These are phyloP conservation scores for Danielia reshetovae DNA, from an alignment of 805 yeast species.

Conservation along the genomic window DNA sequence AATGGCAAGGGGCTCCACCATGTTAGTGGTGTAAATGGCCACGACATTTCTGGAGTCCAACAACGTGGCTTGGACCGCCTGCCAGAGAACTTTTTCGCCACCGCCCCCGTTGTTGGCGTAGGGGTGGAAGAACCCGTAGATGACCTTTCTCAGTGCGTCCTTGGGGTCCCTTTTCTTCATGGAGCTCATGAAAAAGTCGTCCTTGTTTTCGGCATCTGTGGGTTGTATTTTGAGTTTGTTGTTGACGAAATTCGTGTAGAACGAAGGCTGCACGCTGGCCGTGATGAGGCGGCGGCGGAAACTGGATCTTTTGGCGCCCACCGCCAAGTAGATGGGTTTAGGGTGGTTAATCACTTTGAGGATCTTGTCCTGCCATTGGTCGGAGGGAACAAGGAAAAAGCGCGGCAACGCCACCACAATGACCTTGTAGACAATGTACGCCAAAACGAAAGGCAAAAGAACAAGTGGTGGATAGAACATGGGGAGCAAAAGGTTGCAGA, in stretches of 20 bases:
- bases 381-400: conserved; percentile 36
- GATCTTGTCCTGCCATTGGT: conserved; percentile 35
- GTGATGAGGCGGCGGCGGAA: conserved; percentile 34
- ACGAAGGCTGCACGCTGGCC: conserved; percentile 35
- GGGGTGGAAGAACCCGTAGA: conserved; percentile 93
- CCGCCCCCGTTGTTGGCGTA: conserved; percentile 97
- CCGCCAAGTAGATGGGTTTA: conserved; percentile 33
- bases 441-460: conserved; percentile 9
- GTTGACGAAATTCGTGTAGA: conserved; percentile 34
- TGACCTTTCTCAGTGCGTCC: conserved; percentile 37
- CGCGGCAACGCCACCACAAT: conserved; percentile 27
- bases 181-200: conserved; percentile 19
- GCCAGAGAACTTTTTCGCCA: conserved; percentile 96
- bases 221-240: conserved; percentile 34
- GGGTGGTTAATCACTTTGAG: conserved; percentile 27
- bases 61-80: conserved; percentile 75
- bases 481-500: background rate
- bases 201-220: conserved; percentile 21
- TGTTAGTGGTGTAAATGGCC: conserved; percentile 70
- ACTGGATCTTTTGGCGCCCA: conserved; percentile 36
- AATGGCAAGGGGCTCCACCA: conserved; percentile 43
- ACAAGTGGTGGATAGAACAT: conserved; percentile 4
- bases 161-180: conserved; percentile 30
- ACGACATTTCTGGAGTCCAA: conserved; percentile 48
- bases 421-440: conserved; percentile 16